A percentile compares a stretch with the other conserved stretches of the same genome.
These are phyloP conservation scores for Triticum monococcum DNA, from an alignment of 176 grass and related monocot genomes.

Conservation along the genomic window DNA sequence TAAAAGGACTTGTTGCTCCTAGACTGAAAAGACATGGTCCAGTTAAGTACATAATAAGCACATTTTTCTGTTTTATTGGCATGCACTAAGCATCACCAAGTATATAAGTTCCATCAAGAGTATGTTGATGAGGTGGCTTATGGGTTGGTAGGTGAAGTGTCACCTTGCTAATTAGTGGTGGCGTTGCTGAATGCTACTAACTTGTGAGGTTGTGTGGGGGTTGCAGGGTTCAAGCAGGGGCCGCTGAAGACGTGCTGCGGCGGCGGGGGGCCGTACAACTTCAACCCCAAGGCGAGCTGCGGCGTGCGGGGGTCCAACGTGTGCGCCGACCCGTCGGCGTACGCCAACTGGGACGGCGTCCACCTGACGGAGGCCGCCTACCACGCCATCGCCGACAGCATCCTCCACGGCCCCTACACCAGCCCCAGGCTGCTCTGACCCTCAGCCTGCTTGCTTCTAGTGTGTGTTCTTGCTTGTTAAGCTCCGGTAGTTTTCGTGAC, in stretches of 20 bases:
- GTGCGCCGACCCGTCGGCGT: conserved; percentile 69
- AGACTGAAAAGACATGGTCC: not conserved
- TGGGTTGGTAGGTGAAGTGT: not conserved
- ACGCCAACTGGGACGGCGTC: conserved; percentile 82
- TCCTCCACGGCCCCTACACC: conserved; percentile 63
- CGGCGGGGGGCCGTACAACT: conserved; percentile 82
- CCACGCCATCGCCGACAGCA: conserved; percentile 61
- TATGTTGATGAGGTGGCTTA: not conserved
- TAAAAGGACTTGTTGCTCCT: not conserved
- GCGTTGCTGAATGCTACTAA: not conserved
- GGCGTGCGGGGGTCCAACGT: conserved; percentile 57
- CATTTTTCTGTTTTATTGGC: not conserved
- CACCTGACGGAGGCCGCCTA: conserved; percentile 86
- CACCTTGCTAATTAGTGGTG: not conserved
- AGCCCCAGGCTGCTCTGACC: conserved; percentile 55
- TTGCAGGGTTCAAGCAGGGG: conserved; percentile 67
- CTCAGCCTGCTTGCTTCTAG: not conserved
- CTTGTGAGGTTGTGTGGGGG: not conserved
- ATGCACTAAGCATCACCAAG: not conserved
- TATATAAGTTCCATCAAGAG: no score
- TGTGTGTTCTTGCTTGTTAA: not conserved
- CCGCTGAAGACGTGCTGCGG: conserved; percentile 70
- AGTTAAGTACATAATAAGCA: not conserved
- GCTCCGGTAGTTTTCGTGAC: not conserved
- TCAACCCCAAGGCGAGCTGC: conserved; percentile 69